Percentiles rank a stretch among this genome's conserved stretches.
These are phyloP conservation scores for Boletellus ananas DNA, from an alignment of 768 basidiomycete genomes.

Conservation along the genomic window DNA sequence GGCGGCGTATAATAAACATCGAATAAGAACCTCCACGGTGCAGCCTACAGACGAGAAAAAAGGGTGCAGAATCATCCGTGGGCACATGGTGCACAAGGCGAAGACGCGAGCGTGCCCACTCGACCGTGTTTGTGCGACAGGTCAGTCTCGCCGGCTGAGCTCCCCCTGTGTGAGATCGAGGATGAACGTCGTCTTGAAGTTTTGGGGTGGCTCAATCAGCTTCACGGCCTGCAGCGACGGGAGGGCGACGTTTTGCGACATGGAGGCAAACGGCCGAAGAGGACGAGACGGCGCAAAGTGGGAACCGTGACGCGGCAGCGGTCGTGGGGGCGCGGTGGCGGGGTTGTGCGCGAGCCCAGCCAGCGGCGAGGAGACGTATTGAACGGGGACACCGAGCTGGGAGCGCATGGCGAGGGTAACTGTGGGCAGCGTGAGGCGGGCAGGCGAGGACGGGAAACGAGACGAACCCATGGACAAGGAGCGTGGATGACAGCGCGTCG, in stretches of 20 bases:
- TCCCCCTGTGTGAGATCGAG: constrained; percentile 83
- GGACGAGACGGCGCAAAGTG: constrained; percentile 71
- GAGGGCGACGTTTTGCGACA: constrained; percentile 30
- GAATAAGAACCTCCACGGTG: constrained; percentile 16
- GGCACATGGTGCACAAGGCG: neutral
- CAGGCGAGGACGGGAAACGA: neutral
- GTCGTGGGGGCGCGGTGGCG: constrained; percentile 30
- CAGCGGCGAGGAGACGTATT: constrained; percentile 61
- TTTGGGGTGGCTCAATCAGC: constrained; percentile 75
- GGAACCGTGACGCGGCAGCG: constrained; percentile 41
- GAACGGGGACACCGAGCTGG: constrained; percentile 27
- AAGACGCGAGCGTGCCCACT: neutral
- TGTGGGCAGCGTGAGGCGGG: constrained; percentile 4
- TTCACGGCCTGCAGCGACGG: constrained; percentile 54
- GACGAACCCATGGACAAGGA: constrained; percentile 40
- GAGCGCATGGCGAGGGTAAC: constrained; percentile 40
- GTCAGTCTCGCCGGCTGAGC: constrained; percentile 63
- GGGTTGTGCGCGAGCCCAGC: constrained; percentile 39
- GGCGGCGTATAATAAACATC: constrained; percentile 17
- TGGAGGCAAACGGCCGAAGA: constrained; percentile 72
- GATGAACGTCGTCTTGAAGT: constrained; percentile 65
- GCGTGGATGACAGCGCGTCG: constrained; percentile 27
- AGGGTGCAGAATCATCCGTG: neutral
- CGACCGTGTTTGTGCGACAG: neutral
- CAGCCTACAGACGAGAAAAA: neutral